A percentile compares a stretch with the other conserved stretches of the same genome.
Evolutionary conservation across 768 basidiomycete genomes (phyloP).

Genomic region (Auricularia sp.): DNA sequence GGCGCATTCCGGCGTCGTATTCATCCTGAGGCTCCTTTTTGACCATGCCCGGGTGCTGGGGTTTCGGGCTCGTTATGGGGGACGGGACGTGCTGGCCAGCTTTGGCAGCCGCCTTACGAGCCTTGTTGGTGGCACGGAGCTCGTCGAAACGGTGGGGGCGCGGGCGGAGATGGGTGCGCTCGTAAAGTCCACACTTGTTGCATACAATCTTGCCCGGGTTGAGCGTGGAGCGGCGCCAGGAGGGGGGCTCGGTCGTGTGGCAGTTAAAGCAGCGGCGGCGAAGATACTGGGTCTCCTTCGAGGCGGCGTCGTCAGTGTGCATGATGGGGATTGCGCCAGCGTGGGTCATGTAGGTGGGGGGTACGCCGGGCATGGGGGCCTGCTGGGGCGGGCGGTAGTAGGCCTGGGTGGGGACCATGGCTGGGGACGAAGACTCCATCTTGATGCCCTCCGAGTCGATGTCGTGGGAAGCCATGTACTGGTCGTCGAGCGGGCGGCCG

Average conservation of each 20-base stretch:
- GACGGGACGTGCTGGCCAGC: conserved; percentile 9
- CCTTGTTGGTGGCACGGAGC: conserved; percentile 76
- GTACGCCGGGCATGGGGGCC: conserved; percentile 18
- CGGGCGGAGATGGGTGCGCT: conserved; percentile 77
- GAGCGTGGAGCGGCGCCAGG: conserved; percentile 79
- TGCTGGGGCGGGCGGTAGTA: conserved; percentile 32
- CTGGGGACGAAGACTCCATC: conserved; percentile 49
- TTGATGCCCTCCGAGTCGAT: conserved; percentile 36
- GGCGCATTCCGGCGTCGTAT: conserved; percentile 1
- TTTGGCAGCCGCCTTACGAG: conserved; percentile 43
- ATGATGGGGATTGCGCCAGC: conserved; percentile 56
- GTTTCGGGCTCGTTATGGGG: not conserved
- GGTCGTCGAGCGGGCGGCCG: conserved; percentile 18
- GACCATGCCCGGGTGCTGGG: conserved; percentile 21
- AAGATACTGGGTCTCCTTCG: conserved; percentile 85
- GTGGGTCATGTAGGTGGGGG: conserved; percentile 29
- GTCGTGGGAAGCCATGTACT: conserved; percentile 30
- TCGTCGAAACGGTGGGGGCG: conserved; percentile 82
- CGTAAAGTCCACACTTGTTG: conserved; percentile 89
- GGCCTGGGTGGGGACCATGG: conserved; percentile 55
- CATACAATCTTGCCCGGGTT: conserved; percentile 86
- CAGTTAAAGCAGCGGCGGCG: conserved; percentile 85
- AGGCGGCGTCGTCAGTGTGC: conserved; percentile 84
- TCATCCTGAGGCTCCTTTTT: conserved; percentile 56
- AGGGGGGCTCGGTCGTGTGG: conserved; percentile 83